These are phyloP conservation scores for Phytomonas francai DNA, from an alignment of 208 protist species.

Conservation along the genomic window DNA sequence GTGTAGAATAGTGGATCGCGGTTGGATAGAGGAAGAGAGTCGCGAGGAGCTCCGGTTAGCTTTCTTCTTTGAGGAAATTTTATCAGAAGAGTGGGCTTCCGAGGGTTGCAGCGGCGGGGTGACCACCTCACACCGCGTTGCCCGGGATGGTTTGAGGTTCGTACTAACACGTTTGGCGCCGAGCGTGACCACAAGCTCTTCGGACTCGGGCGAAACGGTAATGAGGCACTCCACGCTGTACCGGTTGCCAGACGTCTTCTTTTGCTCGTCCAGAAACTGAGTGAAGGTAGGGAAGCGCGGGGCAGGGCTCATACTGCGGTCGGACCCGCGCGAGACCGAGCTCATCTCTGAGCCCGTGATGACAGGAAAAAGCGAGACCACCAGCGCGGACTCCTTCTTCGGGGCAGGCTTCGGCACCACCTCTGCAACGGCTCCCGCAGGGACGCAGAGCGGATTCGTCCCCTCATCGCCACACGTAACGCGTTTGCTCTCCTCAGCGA, in stretches of 20 bases:
- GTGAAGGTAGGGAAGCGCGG: slow-evolving; percentile 77
- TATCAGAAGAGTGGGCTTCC: too few relatives aligned
- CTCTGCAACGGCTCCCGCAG: not conserved
- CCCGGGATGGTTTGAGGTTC: too few relatives aligned
- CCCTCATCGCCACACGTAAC: too few relatives aligned
- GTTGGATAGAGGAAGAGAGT: too few relatives aligned
- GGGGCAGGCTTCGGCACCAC: not conserved
- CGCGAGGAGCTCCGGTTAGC: too few relatives aligned
- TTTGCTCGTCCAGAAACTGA: slow-evolving; percentile 62
- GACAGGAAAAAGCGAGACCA: slow-evolving; percentile 1
- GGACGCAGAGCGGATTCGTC: too few relatives aligned
- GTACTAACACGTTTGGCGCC: slow-evolving; percentile 4
- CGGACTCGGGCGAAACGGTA: slow-evolving; percentile 15
- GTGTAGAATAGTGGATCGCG: too few relatives aligned
- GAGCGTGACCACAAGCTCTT: slow-evolving; percentile 28
- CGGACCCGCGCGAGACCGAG: slow-evolving; percentile 14
- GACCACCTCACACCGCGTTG: too few relatives aligned
- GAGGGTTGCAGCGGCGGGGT: too few relatives aligned
- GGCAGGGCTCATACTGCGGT: slow-evolving; percentile 42
- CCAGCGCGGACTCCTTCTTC: not conserved
- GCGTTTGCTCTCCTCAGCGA: too few relatives aligned
- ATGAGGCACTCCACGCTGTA: slow-evolving; percentile 13
- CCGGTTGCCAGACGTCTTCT: not conserved
- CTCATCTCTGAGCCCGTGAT: slow-evolving; percentile 15
- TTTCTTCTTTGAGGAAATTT: too few relatives aligned